phyloP scores from a whole-genome alignment of 2,329 filamentous ascomycete genomes.

The Cladosporium halotolerans region DNA sequence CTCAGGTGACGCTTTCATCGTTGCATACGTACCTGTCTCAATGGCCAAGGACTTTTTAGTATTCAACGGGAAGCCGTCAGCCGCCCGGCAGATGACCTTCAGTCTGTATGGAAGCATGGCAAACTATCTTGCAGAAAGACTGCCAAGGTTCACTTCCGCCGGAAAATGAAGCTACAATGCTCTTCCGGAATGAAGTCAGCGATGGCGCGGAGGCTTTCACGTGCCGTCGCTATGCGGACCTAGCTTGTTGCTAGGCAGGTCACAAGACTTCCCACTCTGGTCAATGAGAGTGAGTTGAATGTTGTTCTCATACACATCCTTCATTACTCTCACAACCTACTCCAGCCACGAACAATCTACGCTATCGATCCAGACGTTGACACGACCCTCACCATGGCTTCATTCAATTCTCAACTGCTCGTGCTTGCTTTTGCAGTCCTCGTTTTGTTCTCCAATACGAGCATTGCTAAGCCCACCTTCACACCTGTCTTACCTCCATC shows the following conservation, averaged over 20 bases:
- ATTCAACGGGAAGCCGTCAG: too few species aligned
- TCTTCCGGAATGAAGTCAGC: too few species aligned
- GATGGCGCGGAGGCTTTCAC: background rate
- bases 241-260: background rate
- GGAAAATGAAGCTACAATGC: too few species aligned
- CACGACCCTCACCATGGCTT: background rate
- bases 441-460: background rate
- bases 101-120: too few species aligned
- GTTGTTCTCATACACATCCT: background rate
- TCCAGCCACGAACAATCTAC: background rate
- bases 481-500: conserved; percentile 34
- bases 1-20: too few species aligned
- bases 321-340: background rate
- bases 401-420: background rate
- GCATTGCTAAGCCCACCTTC: conserved; percentile 10
- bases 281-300: background rate
- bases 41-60: too few species aligned
- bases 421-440: background rate
- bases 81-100: too few species aligned
- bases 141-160: too few species aligned
- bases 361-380: too few species aligned
- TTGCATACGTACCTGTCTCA: too few species aligned
- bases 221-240: background rate
- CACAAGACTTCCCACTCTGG: background rate
- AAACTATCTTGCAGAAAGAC: too few species aligned